phyloP scores from a whole-genome alignment of 345 rosid species.

The Anacardium occidentale region DNA sequence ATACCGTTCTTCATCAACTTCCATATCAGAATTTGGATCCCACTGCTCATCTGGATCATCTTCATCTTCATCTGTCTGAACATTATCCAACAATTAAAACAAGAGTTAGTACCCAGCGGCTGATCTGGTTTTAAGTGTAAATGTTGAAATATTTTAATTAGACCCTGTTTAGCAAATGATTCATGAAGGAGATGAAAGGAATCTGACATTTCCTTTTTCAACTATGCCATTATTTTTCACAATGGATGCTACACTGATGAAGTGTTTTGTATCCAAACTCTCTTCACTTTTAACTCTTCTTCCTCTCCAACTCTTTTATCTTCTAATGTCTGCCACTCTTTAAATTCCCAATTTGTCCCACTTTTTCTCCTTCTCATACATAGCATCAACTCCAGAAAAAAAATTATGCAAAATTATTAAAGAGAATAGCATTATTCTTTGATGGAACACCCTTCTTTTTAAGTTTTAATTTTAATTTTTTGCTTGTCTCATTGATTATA shows the following conservation, averaged over 20 bases:
- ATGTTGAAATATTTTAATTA: too few relatives aligned
- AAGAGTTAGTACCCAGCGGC: background rate
- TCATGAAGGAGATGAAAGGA: background rate
- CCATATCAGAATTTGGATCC: conserved; percentile 84
- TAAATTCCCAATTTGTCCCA: background rate
- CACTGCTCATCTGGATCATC: conserved; percentile 79
- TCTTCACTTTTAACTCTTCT: background rate
- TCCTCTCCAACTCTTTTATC: background rate
- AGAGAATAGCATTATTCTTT: background rate
- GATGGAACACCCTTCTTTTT: too few relatives aligned
- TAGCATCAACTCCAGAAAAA: too few relatives aligned
- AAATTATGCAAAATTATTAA: background rate
- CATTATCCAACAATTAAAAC: conserved; percentile 17
- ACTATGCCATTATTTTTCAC: too few relatives aligned
- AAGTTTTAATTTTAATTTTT: too few relatives aligned
- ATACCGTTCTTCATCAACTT: conserved; percentile 72
- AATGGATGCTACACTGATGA: too few relatives aligned
- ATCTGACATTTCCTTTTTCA: background rate
- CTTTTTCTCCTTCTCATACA: too few relatives aligned
- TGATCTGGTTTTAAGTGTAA: too few relatives aligned
- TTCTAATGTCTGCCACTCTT: background rate
- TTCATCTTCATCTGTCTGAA: conserved; percentile 76
- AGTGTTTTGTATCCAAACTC: background rate
- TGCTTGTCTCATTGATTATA: too few relatives aligned
- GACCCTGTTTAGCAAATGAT: background rate